Base-by-base conservation (phyloP, 352 stramenopile genomes). In the Phytophthora crassamura region DNA sequence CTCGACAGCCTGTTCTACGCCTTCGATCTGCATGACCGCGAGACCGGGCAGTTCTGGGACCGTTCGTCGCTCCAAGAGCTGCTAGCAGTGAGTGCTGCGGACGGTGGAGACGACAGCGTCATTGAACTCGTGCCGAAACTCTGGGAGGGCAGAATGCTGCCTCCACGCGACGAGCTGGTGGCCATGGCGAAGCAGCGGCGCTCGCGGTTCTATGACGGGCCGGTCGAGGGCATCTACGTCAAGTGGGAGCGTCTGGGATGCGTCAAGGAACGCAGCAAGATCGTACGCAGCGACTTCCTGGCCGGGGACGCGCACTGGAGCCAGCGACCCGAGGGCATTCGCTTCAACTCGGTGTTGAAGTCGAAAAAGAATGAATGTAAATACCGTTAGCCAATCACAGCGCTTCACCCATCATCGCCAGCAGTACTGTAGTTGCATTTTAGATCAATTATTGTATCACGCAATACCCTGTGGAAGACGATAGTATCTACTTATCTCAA, bases 11-110 rank as follows among this genome's bases (percentile, higher is more conserved):
- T 80, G 9, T 95, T 95, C 54, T 88, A 95, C 59, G 84, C 74
- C 12, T 97, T 94, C 60, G 88, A 93, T 57, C 59, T 97, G 47
- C 95, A 78, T 64, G 87, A 95, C 60, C 75, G 82, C 32, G 59
- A 79, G 43, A 69, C 41, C n/a, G 32, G 65, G 1, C 53, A 62
- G 22, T 93, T 93, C 63, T 80, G 60, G 64, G 75, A 80, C 50
- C 68, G 75, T 4, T 30, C 34, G 11, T 66, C 64, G 6, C 66
- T 86, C 16, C 64, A 76, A 39, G 63, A 69, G 48, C 64, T 85
- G 11, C 14, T 75, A 58, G 64, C 55, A 14, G 30, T 51, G 35
- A 75, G 46, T 20, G 25, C 41, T 32, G 48, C 58, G 47, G 55
- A 47, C 8, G 70, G 34, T 42, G 36, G 41, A 38, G 54, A 42